Conservation (phyloP, 2,329 filamentous ascomycete species). For the Alternaria burnsii region DNA sequence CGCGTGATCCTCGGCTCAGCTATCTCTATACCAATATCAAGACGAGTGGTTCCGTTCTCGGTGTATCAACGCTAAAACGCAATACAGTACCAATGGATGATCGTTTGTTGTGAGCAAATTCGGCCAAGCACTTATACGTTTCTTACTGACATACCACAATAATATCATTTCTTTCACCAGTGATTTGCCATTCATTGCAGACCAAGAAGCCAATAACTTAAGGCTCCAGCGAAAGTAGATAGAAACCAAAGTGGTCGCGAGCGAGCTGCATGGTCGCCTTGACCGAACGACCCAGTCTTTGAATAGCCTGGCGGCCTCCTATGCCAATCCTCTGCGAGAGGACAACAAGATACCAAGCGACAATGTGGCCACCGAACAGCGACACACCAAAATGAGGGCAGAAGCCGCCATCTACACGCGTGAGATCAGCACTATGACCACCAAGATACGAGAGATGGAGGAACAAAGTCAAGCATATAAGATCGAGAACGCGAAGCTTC, state of each 20-base stretch:
- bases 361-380: not conserved
- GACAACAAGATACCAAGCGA: not conserved
- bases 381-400: not conserved
- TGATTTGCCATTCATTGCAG: not conserved
- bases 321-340: not conserved
- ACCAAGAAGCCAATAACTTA: not conserved
- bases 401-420: not conserved
- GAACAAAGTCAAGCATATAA: slow-evolving; percentile 1
- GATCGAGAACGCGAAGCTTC: not conserved
- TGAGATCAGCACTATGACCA: not conserved
- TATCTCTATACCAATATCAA: not conserved
- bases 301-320: not conserved
- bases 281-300: not conserved
- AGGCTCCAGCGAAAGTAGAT: not conserved
- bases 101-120: not conserved
- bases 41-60: not conserved
- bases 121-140: too few species aligned
- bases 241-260: not conserved
- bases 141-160: not conserved
- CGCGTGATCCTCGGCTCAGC: not conserved
- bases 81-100: not conserved
- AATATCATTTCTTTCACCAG: not conserved
- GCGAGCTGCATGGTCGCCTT: not conserved
- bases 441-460: not conserved
- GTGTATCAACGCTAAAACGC: too few species aligned